Evolutionary conservation across 1,284 basidiomycete species (phyloP).

Genomic region (Rugosomyces carneus): DNA sequence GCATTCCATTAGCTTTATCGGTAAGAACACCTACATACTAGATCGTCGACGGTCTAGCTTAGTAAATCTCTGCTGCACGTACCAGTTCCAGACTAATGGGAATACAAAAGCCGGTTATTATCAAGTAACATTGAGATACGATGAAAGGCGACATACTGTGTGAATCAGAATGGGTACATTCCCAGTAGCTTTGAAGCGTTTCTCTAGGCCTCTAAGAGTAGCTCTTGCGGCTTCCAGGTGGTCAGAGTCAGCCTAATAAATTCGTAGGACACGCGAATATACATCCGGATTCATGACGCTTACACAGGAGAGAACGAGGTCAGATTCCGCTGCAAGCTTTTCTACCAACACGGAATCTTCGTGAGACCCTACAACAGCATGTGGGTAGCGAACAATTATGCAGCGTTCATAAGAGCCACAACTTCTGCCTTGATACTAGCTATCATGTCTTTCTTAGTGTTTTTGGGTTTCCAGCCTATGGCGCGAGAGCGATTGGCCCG

Average conservation of each 20-base stretch:
- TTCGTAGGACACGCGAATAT: background rate
- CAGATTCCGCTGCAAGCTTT: constrained; percentile 23
- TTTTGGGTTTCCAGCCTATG: constrained; percentile 46
- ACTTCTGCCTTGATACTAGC: constrained; percentile 32
- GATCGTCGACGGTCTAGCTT: background rate
- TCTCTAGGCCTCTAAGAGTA: constrained; percentile 39
- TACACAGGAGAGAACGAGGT: constrained; percentile 15
- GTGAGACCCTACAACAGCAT: constrained; percentile 25
- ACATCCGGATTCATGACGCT: background rate
- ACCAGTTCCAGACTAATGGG: constrained; percentile 13
- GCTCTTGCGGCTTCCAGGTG: constrained; percentile 31
- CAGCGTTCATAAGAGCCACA: no score
- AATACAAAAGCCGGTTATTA: background rate
- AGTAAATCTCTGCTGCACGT: background rate
- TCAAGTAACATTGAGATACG: background rate
- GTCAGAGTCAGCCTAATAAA: constrained; percentile 15
- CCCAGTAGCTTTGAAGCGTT: constrained; percentile 35
- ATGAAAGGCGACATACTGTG: constrained; percentile 31
- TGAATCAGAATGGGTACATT: constrained; percentile 42
- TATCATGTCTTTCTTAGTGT: constrained; percentile 34
- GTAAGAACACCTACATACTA: constrained; percentile 30
- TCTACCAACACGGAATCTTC: constrained; percentile 23
- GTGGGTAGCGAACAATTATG: no score
- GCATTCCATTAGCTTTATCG: constrained; percentile 37
- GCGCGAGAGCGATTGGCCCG: constrained; percentile 34